phyloP scores from a whole-genome alignment of 148 eudicot species.

The Persicaria tinctoria region DNA sequence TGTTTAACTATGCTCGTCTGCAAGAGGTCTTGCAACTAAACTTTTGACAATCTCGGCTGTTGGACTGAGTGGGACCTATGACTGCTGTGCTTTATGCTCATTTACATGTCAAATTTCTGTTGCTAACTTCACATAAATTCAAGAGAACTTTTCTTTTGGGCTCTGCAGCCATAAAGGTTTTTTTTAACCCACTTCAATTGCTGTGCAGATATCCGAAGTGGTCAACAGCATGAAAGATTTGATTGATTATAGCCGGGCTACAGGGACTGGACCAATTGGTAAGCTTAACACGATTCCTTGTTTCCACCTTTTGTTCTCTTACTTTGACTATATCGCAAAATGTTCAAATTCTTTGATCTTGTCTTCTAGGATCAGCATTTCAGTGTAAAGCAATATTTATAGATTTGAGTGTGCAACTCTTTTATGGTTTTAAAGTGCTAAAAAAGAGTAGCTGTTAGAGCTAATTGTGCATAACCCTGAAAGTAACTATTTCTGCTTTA shows the following conservation, averaged over 20 bases:
- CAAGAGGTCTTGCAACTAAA: too few species aligned
- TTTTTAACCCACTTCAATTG: slow-evolving; percentile 14
- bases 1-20: too few species aligned
- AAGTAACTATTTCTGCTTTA: neutral
- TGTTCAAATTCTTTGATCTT: neutral
- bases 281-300: slow-evolving; percentile 19
- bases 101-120: neutral
- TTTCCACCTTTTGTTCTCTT: neutral
- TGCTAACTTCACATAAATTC: neutral
- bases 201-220: slow-evolving; percentile 83
- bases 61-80: too few species aligned
- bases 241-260: slow-evolving; percentile 78
- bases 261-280: slow-evolving; percentile 92
- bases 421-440: neutral
- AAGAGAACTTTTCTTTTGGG: neutral
- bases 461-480: neutral
- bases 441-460: too few species aligned
- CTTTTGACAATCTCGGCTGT: too few species aligned
- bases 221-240: slow-evolving; percentile 96
- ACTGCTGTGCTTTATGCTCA: neutral
- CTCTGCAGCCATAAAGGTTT: neutral
- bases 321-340: too few species aligned
- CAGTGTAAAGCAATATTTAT: neutral
- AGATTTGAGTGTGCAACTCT: neutral
- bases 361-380: neutral